A percentile compares a stretch with the other conserved stretches of the same genome.
Conservation (phyloP, 768 basidiomycete species). For the Russula compacta region DNA sequence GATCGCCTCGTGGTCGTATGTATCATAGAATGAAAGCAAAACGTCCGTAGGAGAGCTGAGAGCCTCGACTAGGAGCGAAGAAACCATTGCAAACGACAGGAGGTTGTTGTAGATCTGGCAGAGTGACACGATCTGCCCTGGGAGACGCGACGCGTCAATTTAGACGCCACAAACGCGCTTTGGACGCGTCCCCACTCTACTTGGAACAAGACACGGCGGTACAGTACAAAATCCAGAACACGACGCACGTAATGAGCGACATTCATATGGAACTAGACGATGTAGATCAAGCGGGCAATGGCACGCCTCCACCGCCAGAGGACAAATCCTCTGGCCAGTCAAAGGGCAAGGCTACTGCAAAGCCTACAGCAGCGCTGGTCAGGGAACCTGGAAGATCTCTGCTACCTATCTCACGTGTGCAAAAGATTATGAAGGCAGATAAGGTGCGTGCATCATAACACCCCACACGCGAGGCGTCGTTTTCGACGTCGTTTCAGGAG, state of each 20-base stretch:
- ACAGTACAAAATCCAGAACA: background rate
- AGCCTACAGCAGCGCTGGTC: conserved; percentile 12
- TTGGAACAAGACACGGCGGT: background rate
- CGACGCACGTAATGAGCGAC: conserved; percentile 1
- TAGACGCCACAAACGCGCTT: conserved; percentile 7
- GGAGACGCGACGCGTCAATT: conserved; percentile 11
- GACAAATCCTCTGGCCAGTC: background rate
- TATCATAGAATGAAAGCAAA: conserved; percentile 14
- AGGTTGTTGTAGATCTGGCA: background rate
- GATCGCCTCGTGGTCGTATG: background rate
- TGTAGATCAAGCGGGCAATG: background rate
- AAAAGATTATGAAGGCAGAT: conserved; percentile 81
- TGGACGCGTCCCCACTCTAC: background rate
- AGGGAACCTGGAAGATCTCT: conserved; percentile 57
- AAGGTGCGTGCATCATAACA: conserved; percentile 38
- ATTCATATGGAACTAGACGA: conserved; percentile 12
- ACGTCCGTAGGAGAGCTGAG: conserved; percentile 15
- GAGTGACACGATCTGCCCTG: background rate
- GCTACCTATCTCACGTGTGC: conserved; percentile 69
- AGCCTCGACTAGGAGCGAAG: conserved; percentile 17
- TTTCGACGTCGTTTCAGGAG: conserved; percentile 38
- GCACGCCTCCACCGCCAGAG: background rate
- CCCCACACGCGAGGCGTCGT: background rate
- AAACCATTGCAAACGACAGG: conserved; percentile 8
- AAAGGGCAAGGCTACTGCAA: conserved; percentile 15